Evolutionary conservation across 1,284 basidiomycete species (phyloP).

Genomic region (Golubevia sp.): DNA sequence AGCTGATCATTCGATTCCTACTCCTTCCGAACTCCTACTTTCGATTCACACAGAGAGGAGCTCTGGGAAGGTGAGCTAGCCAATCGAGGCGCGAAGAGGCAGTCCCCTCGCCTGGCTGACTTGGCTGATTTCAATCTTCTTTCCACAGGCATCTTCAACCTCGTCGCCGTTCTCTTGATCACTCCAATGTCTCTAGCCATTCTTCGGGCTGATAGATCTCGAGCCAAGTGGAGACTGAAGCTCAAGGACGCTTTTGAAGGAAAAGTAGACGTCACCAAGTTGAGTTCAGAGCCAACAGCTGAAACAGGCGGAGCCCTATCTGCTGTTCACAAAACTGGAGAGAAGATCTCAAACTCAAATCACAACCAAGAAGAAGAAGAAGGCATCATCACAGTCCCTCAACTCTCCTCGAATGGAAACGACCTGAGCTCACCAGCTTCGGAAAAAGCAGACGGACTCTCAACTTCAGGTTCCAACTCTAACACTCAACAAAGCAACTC

Average conservation of each 20-base stretch:
- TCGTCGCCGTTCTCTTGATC: slow-evolving; percentile 51
- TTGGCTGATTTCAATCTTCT: no score
- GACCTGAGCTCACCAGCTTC: background rate
- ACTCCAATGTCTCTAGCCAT: slow-evolving; percentile 57
- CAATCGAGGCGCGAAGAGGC: no score
- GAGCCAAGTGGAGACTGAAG: slow-evolving; percentile 50
- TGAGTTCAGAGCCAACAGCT: no score
- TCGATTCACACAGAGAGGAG: slow-evolving; percentile 22
- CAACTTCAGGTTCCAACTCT: background rate
- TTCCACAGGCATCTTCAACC: slow-evolving; percentile 51
- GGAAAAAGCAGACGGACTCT: background rate
- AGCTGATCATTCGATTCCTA: no score
- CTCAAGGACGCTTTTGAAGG: slow-evolving; percentile 31
- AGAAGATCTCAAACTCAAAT: background rate
- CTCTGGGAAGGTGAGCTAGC: slow-evolving; percentile 58
- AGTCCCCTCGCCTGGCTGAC: no score
- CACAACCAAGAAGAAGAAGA: background rate
- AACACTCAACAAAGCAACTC: background rate
- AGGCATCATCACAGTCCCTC: background rate
- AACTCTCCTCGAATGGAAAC: background rate
- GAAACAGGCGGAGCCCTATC: background rate
- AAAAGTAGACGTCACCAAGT: no score
- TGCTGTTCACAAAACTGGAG: background rate
- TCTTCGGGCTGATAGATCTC: slow-evolving; percentile 42
- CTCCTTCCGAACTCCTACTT: no score